These are phyloP conservation scores for Syzygium oleosum DNA, from an alignment of 345 rosid species.

Conservation along the genomic window DNA sequence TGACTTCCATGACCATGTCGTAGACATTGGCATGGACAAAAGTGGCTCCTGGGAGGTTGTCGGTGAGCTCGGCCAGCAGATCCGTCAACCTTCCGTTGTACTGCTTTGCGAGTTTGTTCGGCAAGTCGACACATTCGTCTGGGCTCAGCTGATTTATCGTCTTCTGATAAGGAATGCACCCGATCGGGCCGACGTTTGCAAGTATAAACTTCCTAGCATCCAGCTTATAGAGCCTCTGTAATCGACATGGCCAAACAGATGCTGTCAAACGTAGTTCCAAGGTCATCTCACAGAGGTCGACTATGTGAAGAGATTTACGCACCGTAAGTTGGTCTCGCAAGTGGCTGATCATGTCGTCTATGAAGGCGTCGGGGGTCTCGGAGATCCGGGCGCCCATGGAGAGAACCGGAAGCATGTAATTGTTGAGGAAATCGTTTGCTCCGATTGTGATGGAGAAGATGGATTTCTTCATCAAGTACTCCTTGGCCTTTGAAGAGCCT, in stretches of 20 bases:
- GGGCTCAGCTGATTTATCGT: conserved; percentile 53
- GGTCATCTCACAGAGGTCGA: background rate
- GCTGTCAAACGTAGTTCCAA: background rate
- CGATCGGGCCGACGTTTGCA: conserved; percentile 89
- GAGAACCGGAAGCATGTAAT: conserved; percentile 77
- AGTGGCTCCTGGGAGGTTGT: conserved; percentile 54
- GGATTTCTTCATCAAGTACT: conserved; percentile 39
- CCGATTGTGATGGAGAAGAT: conserved; percentile 78
- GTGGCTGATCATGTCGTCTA: conserved; percentile 63
- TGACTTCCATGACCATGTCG: conserved; percentile 79
- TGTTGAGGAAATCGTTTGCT: conserved; percentile 87
- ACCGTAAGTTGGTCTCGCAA: conserved; percentile 58
- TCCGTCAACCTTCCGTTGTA: conserved; percentile 64
- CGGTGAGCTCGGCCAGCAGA: conserved; percentile 42
- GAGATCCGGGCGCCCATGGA: conserved; percentile 65
- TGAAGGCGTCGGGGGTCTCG: conserved; percentile 58
- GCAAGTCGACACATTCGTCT: conserved; percentile 63
- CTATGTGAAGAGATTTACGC: background rate
- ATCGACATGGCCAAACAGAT: background rate
- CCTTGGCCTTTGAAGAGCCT: conserved; percentile 63
- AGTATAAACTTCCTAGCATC: conserved; percentile 83
- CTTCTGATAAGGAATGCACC: conserved; percentile 90
- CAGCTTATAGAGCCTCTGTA: conserved; percentile 69
- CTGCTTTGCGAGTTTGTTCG: conserved; percentile 62
- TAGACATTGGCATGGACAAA: conserved; percentile 79